These are phyloP conservation scores for Phylloporus sp. DNA, from an alignment of 768 basidiomycete species.

Conservation along the genomic window DNA sequence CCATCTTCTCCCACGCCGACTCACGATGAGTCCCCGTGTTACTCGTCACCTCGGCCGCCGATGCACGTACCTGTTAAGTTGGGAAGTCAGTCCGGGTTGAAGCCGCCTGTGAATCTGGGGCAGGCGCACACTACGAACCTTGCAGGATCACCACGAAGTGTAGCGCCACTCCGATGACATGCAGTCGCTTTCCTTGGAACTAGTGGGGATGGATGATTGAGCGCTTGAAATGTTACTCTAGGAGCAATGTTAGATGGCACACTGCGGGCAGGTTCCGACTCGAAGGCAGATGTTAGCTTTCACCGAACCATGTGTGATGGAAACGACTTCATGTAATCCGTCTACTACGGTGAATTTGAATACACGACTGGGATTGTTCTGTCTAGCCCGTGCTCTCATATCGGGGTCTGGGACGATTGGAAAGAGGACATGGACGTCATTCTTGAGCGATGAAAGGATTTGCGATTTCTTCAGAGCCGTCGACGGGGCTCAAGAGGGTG, in stretches of 20 bases:
- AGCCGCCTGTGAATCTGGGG: slow-evolving; percentile 6
- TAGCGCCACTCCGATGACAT: slow-evolving; percentile 26
- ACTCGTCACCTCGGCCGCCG: slow-evolving; percentile 18
- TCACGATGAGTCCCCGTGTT: slow-evolving; percentile 15
- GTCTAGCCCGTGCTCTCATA: not conserved
- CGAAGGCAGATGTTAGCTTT: not conserved
- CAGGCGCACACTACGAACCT: slow-evolving; percentile 18
- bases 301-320: slow-evolving; percentile 7
- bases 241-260: not conserved
- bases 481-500: slow-evolving; percentile 88
- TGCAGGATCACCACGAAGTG: slow-evolving; percentile 16
- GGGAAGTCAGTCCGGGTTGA: slow-evolving; percentile 16
- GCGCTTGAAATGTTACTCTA: not conserved
- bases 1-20: slow-evolving; percentile 38
- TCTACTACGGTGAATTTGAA: slow-evolving; percentile 12
- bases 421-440: slow-evolving; percentile 24
- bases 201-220: slow-evolving; percentile 1
- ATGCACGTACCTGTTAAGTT: slow-evolving; percentile 15
- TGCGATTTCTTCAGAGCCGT: slow-evolving; percentile 91
- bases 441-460: slow-evolving; percentile 82
- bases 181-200: not conserved
- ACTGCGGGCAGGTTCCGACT: not conserved
- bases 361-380: not conserved
- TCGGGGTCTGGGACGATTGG: not conserved
- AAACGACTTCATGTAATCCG: slow-evolving; percentile 15